These are phyloP conservation scores for Hypholoma sublateritium DNA, from an alignment of 768 basidiomycete genomes.

Conservation along the genomic window DNA sequence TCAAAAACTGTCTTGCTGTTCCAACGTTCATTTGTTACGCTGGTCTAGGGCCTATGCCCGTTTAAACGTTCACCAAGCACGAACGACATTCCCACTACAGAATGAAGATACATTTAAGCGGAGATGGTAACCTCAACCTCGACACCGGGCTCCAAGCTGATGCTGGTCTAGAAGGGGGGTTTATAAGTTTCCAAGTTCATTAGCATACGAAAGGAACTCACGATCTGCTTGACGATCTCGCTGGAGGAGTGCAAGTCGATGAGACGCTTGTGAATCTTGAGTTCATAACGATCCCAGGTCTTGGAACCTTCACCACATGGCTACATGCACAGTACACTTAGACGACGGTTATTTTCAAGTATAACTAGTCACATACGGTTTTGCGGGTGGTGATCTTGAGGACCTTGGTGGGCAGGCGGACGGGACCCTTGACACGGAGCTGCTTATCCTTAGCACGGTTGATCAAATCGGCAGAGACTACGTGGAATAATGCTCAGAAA, in stretches of 20 bases:
- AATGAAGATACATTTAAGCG: slow-evolving; percentile 36
- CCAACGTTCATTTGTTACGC: too few relatives aligned
- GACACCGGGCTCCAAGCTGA: slow-evolving; percentile 98
- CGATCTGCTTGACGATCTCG: slow-evolving; percentile 99
- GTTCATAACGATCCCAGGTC: slow-evolving; percentile 99
- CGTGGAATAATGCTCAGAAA: background rate
- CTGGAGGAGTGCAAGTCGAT: slow-evolving; percentile 98
- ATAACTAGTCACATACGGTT: slow-evolving; percentile 60
- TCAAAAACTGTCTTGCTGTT: too few relatives aligned
- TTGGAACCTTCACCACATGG: slow-evolving; percentile 99
- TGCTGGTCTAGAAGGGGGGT: slow-evolving; percentile 71
- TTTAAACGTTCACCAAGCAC: background rate
- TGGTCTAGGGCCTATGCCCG: background rate
- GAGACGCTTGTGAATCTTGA: slow-evolving; percentile 99
- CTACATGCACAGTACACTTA: slow-evolving; percentile 34
- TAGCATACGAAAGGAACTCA: slow-evolving; percentile 37
- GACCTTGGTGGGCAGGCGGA: slow-evolving; percentile 98
- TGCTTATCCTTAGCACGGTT: slow-evolving; percentile 99
- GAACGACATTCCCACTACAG: background rate
- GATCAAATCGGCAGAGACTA: slow-evolving; percentile 95
- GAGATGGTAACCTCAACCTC: slow-evolving; percentile 99
- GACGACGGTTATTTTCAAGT: slow-evolving; percentile 1
- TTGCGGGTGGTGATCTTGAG: slow-evolving; percentile 99
- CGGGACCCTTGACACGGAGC: slow-evolving; percentile 98
- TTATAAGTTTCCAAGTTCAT: background rate